Conservation (phyloP, 805 yeast genomes). For the Blastobotrys terrestris region DNA sequence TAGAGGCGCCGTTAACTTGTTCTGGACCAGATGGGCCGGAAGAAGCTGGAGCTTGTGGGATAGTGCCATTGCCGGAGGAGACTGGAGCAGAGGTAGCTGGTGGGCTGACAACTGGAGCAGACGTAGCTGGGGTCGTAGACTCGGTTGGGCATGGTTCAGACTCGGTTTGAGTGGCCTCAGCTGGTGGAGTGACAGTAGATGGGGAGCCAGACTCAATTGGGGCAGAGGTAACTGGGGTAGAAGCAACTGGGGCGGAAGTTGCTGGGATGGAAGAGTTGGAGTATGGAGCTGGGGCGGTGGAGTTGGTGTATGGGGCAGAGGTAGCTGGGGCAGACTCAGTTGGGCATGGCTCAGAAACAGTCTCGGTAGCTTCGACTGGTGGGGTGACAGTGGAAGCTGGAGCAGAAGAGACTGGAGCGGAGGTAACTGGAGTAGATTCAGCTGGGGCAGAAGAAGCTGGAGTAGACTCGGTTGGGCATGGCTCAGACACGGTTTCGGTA, state of each 20-base stretch:
- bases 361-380: constrained; percentile 4
- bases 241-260: constrained; percentile 2
- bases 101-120: constrained; percentile 5
- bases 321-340: constrained; percentile 1
- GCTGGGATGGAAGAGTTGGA: too few relatives aligned
- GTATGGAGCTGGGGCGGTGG: constrained; percentile 4
- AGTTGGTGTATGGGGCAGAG: constrained; percentile 4
- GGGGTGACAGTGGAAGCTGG: constrained; percentile 4
- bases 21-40: constrained; percentile 1
- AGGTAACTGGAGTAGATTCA: neutral
- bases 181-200: neutral
- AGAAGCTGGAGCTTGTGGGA: constrained; percentile 4
- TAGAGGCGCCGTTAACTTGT: constrained; percentile 4
- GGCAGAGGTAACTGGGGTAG: neutral
- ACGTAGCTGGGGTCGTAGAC: constrained; percentile 1
- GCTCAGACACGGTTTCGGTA: neutral
- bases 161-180: constrained; percentile 2
- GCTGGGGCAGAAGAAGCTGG: constrained; percentile 7
- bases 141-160: neutral
- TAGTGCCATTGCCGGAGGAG: neutral
- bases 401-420: constrained; percentile 4
- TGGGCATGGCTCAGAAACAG: constrained; percentile 1
- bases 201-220: neutral
- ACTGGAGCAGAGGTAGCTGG: constrained; percentile 3
- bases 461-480: neutral